Base-by-base conservation (phyloP, 306 rosid species). In the Oemleria cerasiformis region DNA sequence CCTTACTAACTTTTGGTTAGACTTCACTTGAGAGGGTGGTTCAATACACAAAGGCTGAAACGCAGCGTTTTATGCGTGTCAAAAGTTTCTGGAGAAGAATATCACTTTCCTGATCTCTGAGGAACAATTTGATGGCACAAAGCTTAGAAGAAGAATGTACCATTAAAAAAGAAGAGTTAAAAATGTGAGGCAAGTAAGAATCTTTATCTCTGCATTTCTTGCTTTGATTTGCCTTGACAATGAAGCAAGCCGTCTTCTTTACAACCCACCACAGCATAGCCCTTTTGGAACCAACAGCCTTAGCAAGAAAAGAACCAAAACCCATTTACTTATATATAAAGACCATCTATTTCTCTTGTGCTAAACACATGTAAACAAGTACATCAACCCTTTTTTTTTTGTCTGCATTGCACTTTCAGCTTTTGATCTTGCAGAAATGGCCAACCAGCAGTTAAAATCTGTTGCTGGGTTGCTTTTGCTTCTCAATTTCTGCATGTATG, bases 401-500 rank as follows among this genome's bases (percentile, higher is more conserved):
- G 55, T 21, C 21, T 73, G 16, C 21, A 58, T 75, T 49, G 19
- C 56, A 44, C 12, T 30, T 30, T 30, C 75, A 21, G 73, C 34
- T 38, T 54, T 75, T 75, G 63, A 76, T 68, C 75, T 4, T 34
- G 8, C 20, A 76, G 66, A 79, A 65, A 91, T 95, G 99, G 97
- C 93, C 11, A 77, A 34, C 54, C 75, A 65, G 8, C 85, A 85
- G 81, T 48, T 92, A 84, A 92, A 95, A 73, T 41, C 90, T 1
- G 40, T 84, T 25, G 99, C 96, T 5, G 77, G 88, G 1, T 62
- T 95, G 71, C 97, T 95, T 84, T 77, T 95, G 83, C 51, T 38
- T 8, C 90, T 95, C 12, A 95, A 95, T 66, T 89, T 89, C 70
- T 91, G 97, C 84, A 95, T 95, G 99, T 92, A 89, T 79, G 97